phyloP scores from a whole-genome alignment of 2,329 filamentous ascomycete genomes.

The Colletotrichum camelliae region DNA sequence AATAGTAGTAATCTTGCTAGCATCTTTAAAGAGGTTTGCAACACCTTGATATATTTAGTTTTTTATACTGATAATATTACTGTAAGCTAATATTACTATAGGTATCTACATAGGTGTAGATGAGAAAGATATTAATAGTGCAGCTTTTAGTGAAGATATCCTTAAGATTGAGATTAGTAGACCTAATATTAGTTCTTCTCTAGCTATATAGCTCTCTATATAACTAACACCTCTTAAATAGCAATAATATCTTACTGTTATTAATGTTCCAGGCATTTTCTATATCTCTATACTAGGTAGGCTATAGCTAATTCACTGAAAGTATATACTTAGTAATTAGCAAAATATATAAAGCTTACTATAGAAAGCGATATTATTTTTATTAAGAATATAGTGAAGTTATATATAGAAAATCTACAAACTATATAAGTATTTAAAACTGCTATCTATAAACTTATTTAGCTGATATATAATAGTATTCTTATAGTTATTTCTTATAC shows the following conservation, averaged over 20 bases:
- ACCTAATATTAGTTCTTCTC: constrained; percentile 35
- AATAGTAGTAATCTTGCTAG: constrained; percentile 32
- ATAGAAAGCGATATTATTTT: too few relatives aligned
- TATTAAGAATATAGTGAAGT: too few relatives aligned
- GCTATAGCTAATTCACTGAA: neutral
- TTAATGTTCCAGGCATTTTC: constrained; percentile 60
- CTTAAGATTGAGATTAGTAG: constrained; percentile 50
- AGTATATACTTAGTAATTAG: neutral
- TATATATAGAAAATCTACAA: too few relatives aligned
- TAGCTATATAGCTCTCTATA: neutral
- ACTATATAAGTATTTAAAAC: too few relatives aligned
- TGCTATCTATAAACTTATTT: too few relatives aligned
- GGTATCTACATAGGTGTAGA: constrained; percentile 38
- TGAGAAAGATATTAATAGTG: neutral
- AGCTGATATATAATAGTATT: too few relatives aligned
- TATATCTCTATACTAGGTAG: constrained; percentile 26
- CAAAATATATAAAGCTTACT: too few relatives aligned
- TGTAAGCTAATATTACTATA: constrained; percentile 48
- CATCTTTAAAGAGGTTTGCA: constrained; percentile 41
- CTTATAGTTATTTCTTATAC: too few relatives aligned
- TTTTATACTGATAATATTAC: neutral
- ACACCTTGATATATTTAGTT: constrained; percentile 28
- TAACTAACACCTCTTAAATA: constrained; percentile 25
- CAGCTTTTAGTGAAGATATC: constrained; percentile 52
- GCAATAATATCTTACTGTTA: constrained; percentile 54